These are phyloP conservation scores for Barnettozyma populi DNA, from an alignment of 805 yeast genomes.

Conservation along the genomic window DNA sequence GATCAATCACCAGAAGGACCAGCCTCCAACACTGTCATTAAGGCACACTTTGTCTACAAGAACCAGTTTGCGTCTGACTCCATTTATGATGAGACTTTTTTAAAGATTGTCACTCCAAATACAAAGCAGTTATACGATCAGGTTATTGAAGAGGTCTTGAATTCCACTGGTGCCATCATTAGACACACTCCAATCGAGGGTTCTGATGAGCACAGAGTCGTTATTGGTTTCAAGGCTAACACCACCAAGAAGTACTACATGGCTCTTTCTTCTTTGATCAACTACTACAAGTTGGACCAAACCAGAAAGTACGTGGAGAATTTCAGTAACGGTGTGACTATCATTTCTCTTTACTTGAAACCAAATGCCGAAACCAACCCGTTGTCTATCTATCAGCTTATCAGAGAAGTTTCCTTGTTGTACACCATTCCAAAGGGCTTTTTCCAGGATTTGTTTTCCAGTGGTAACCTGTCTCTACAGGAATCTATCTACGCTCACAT, in stretches of 20 bases:
- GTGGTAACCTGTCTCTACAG: constrained; percentile 80
- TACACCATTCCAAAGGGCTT: constrained; percentile 86
- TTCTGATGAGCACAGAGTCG: constrained; percentile 76
- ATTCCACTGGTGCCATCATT: constrained; percentile 87
- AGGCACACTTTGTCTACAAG: constrained; percentile 81
- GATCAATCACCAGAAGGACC: constrained; percentile 26
- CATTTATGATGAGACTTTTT: constrained; percentile 76
- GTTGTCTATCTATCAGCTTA: constrained; percentile 79
- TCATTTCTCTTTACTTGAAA: constrained; percentile 79
- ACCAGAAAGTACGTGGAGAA: constrained; percentile 93
- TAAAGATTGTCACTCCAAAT: constrained; percentile 69
- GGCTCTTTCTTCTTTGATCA: constrained; percentile 79
- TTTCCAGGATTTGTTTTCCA: constrained; percentile 68
- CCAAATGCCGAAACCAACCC: constrained; percentile 49
- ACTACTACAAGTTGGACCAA: constrained; percentile 79
- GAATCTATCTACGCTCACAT: constrained; percentile 93
- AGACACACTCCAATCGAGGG: constrained; percentile 78
- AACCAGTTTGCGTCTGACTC: constrained; percentile 46
- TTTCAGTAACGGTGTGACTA: constrained; percentile 81
- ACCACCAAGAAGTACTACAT: constrained; percentile 84
- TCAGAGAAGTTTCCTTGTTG: constrained; percentile 88
- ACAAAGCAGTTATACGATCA: constrained; percentile 75
- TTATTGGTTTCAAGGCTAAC: constrained; percentile 82
- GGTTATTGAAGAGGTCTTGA: constrained; percentile 60
- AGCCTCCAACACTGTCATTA: constrained; percentile 39